Evolutionary conservation across 1,284 basidiomycete genomes (phyloP).

Genomic region (Violaceomyces palustris): DNA sequence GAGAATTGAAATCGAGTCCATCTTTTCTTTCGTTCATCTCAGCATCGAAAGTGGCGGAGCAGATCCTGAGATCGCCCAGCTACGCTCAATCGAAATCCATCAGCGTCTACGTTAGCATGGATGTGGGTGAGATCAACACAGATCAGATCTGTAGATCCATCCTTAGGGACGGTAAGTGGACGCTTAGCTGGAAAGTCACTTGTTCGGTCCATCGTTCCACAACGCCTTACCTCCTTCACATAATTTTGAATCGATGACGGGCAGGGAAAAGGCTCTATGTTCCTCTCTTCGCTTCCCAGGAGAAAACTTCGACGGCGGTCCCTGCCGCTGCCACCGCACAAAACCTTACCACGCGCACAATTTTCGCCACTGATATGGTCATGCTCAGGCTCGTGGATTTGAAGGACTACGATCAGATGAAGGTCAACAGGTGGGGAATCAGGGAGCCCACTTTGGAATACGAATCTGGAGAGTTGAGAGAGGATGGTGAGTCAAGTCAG

Average conservation of each 20-base stretch:
- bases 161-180: slow-evolving; percentile 27
- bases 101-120: slow-evolving; percentile 53
- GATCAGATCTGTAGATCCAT: slow-evolving; percentile 50
- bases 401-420: slow-evolving; percentile 46
- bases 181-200: no score
- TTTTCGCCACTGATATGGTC: slow-evolving; percentile 50
- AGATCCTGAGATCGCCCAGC: slow-evolving; percentile 42
- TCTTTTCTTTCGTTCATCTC: not conserved
- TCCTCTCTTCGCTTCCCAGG: slow-evolving; percentile 53
- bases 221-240: not conserved
- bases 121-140: slow-evolving; percentile 51
- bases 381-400: slow-evolving; percentile 51
- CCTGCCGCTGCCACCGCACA: slow-evolving; percentile 15
- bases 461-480: slow-evolving; percentile 26
- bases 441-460: slow-evolving; percentile 48
- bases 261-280: slow-evolving; percentile 52
- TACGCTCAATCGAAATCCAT: slow-evolving; percentile 43
- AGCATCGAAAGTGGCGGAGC: slow-evolving; percentile 27
- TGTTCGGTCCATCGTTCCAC: not conserved
- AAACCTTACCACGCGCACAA: no score
- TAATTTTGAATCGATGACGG: not conserved
- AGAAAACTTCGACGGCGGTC: slow-evolving; percentile 25
- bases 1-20: not conserved
- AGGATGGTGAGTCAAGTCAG: slow-evolving; percentile 17
- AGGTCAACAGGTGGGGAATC: slow-evolving; percentile 53